These are phyloP conservation scores for Termitomyces sp. DNA, from an alignment of 768 basidiomycete species.

Conservation along the genomic window DNA sequence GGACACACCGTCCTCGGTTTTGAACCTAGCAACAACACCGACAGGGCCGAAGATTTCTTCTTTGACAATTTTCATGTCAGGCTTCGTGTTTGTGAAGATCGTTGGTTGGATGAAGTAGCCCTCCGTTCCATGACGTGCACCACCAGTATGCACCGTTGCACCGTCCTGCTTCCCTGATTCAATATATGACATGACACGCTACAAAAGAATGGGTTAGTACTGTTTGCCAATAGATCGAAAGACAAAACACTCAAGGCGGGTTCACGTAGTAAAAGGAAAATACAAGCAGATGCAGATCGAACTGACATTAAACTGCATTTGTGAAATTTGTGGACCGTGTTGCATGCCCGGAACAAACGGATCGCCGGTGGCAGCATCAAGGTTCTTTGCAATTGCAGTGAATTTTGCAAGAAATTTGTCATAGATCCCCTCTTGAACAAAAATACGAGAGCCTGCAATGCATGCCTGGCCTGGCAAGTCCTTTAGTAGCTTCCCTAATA, in stretches of 20 bases:
- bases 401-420: conserved; percentile 68
- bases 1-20: conserved; percentile 33
- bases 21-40: conserved; percentile 65
- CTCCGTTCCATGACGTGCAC: conserved; percentile 48
- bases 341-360: conserved; percentile 51
- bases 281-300: not conserved
- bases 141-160: conserved; percentile 58
- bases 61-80: conserved; percentile 61
- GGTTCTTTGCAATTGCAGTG: conserved; percentile 34
- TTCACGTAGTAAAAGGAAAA: not conserved
- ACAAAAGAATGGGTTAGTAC: not conserved
- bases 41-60: conserved; percentile 81
- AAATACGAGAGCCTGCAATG: conserved; percentile 79
- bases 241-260: not conserved
- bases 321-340: conserved; percentile 72
- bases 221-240: not conserved
- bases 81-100: conserved; percentile 55
- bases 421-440: conserved; percentile 74
- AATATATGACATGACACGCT: conserved; percentile 73
- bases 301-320: conserved; percentile 61
- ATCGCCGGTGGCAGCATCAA: conserved; percentile 52
- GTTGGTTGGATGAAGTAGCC: conserved; percentile 73
- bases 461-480: conserved; percentile 47
- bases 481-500: not conserved
- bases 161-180: conserved; percentile 63